A percentile compares a stretch with the other conserved stretches of the same genome.
phyloP scores from a whole-genome alignment of 2,329 filamentous ascomycete species.

The Bimuria novae-zelandiae region DNA sequence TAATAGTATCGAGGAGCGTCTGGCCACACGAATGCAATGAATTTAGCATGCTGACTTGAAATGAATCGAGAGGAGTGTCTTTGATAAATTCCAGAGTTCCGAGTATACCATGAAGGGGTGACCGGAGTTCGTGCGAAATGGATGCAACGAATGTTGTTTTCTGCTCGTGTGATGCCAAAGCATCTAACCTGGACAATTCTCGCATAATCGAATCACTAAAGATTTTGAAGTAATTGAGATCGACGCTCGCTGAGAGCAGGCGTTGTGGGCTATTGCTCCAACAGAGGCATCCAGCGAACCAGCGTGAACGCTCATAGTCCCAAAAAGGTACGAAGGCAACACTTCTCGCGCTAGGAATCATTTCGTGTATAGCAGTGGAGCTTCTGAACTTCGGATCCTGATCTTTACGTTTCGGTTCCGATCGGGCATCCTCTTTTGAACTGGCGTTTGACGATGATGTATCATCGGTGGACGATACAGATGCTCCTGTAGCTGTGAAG shows the following conservation, averaged over 20 bases:
- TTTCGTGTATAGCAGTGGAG: constrained; percentile 54
- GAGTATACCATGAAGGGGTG: constrained; percentile 62
- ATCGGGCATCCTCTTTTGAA: neutral
- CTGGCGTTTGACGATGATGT: constrained; percentile 13
- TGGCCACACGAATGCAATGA: constrained; percentile 48
- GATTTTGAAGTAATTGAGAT: constrained; percentile 42
- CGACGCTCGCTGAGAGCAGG: constrained; percentile 33
- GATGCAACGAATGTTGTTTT: constrained; percentile 44
- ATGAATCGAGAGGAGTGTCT: constrained; percentile 24
- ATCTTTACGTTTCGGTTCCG: neutral
- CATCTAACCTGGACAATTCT: constrained; percentile 59
- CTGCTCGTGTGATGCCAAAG: constrained; percentile 46
- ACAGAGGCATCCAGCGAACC: constrained; percentile 43
- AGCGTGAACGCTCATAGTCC: constrained; percentile 44
- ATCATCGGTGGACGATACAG: constrained; percentile 28
- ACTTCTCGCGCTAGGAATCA: constrained; percentile 49
- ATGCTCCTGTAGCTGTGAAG: constrained; percentile 19
- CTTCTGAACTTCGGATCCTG: constrained; percentile 32
- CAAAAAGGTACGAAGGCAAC: constrained; percentile 47
- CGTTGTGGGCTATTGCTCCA: constrained; percentile 40
- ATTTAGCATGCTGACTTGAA: constrained; percentile 30
- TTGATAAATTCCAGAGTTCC: constrained; percentile 48
- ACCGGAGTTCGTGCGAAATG: constrained; percentile 52
- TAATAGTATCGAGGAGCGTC: constrained; percentile 50
- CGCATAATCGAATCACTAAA: constrained; percentile 59